Base-by-base conservation (phyloP, 2,329 filamentous ascomycete species). In the Talaromyces sp. region DNA sequence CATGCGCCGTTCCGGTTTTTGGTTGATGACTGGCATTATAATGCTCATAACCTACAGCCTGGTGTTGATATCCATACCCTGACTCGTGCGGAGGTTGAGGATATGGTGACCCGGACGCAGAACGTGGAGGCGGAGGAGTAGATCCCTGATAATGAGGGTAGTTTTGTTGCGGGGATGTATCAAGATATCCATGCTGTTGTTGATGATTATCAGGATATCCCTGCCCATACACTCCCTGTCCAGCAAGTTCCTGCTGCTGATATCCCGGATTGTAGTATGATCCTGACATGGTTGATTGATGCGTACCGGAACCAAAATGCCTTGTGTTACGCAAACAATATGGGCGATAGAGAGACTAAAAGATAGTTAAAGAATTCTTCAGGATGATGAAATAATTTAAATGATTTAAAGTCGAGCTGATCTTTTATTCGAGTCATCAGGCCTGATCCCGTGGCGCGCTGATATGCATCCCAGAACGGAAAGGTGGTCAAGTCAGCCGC, bases 11-110 rank as follows among this genome's bases (percentile, higher is more conserved):
- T 41, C 58, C 58, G 11, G 41, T 31, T 15, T 41, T 46, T 31
- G 33, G 40, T 31, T 35, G 40, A 33, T 55, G 40, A 19, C 39
- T 36, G 40, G 54, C 17, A 10, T 22, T 33, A 13, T 31, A 40
- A 28, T 28, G 25, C 15, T 31, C 50, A 46, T 53, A 51, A 1
- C 33, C n/a, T n/a, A n/a, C n/a, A n/a, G n/a, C n/a, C 15, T 55
- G 66, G 28, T 67, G 60, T 22, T 64, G 64, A 54, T 72, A 67
- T 19, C 64, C 61, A 54, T 70, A 67, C 51, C 63, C 63, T 45
- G 63, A 63, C 37, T 64, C 64, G 31, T 70, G 69, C 28, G 64
- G 61, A 1, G 65, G 60, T 45, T 69, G 67, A 56, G 72, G 69
- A 43, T 73, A 69, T 45, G 71, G 69, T 36, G 67, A 62, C 10